Evolutionary conservation across 2,329 filamentous ascomycete genomes (phyloP), one percentile per base, ranked within the genome.

Genomic region (Knufia fluminis): DNA sequence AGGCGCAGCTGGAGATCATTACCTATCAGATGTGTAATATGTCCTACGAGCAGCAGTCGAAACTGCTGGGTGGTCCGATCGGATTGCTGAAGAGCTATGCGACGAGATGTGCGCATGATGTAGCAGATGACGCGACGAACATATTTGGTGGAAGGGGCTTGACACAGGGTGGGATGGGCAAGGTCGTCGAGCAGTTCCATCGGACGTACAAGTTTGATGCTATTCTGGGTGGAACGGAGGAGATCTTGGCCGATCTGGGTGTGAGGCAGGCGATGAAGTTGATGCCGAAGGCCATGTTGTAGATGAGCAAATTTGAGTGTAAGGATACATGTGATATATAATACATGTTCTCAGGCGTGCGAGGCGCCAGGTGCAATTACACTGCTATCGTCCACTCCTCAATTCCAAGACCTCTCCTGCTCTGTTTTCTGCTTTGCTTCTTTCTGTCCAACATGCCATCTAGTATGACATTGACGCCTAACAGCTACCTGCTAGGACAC

Each of bases 241-340:
- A 88, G 62, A 82, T 88, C 0, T 70, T 87, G 66, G 68, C 86
- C 4, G 83, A 87, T 64, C 66, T 87, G 32, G 79, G 79, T 1
- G 74, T 87, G 2, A 68, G 83, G 12, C 83, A 87, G 64, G 88
- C 87, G 19, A 81, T 92, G 74, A 86, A 83, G 66, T 77, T 79
- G 57, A 90, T 94, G 73, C 88, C 88, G 24, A 91, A 91, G 71
- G 79, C 85, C 22, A 88, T 86, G 76, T 64, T 94, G 65, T 92
- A 80, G 53, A 58, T 42, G 19, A 19, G 4, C 12, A 12, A 4
- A n/a, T n/a, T n/a, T n/a, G n/a, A n/a, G n/a, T n/a, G n/a, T n/a
- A n/a, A n/a, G n/a, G n/a, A n/a, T n/a, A n/a, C n/a, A n/a, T n/a
- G n/a, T n/a, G n/a, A n/a, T n/a, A n/a, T n/a, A n/a, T n/a, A n/a